Conservation (phyloP, 106 monocot genomes). For the Phalaenopsis equestris region DNA sequence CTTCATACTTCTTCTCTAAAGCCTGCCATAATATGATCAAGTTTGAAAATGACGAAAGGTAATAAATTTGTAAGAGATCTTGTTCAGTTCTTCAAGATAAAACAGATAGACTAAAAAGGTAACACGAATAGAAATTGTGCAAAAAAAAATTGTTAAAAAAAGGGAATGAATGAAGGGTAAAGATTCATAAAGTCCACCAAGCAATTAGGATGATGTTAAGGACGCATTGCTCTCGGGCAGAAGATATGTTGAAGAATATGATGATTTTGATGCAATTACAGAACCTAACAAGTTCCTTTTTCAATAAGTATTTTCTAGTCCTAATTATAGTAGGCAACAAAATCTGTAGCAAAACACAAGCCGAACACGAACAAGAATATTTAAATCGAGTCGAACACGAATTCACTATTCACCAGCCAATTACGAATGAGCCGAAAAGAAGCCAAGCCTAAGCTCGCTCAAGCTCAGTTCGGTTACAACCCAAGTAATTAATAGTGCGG, state of each 20-base stretch:
- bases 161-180: too few species aligned
- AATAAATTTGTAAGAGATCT: background rate
- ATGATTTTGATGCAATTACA: background rate
- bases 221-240: background rate
- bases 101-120: background rate
- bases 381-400: too few species aligned
- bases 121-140: background rate
- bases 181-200: too few species aligned
- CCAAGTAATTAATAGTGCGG: too few species aligned
- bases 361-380: too few species aligned
- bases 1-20: slow-evolving; percentile 85
- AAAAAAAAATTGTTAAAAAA: background rate
- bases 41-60: background rate
- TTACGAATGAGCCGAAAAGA: too few species aligned
- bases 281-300: background rate
- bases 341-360: too few species aligned
- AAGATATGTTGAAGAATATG: background rate
- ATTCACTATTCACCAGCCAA: too few species aligned
- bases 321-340: too few species aligned
- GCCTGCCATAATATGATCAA: slow-evolving; percentile 30
- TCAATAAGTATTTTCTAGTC: background rate
- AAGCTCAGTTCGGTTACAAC: too few species aligned
- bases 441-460: too few species aligned
- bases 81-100: slow-evolving; percentile 1
- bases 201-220: background rate